A percentile compares a stretch with the other conserved stretches of the same genome.
Conservation (phyloP, 352 stramenopile species). For the Globisporangium paroecandrum region DNA sequence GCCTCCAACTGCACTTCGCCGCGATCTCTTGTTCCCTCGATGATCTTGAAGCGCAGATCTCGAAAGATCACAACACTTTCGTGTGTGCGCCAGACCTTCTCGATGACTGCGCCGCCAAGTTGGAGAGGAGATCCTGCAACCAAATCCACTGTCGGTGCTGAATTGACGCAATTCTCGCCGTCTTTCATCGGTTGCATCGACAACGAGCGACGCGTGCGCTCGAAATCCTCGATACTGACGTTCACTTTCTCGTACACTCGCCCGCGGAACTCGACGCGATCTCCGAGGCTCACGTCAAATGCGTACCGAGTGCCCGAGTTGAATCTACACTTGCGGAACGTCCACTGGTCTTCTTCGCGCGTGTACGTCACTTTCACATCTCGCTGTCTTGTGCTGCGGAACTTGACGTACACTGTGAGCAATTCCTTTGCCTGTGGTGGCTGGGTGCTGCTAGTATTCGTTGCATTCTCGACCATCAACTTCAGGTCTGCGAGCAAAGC, state of each 20-base stretch:
- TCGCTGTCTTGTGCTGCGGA: background rate
- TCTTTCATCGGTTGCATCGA: background rate
- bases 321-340: background rate
- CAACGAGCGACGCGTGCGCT: background rate
- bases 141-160: background rate
- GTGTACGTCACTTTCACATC: background rate
- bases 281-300: background rate
- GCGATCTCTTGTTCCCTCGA: background rate
- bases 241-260: background rate
- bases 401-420: slow-evolving; percentile 1
- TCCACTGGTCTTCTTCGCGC: background rate
- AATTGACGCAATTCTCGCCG: too few species aligned
- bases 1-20: background rate
- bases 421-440: background rate
- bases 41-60: background rate
- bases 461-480: background rate
- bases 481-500: background rate
- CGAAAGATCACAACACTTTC: background rate
- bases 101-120: background rate
- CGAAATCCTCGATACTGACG: background rate
- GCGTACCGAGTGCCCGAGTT: background rate
- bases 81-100: background rate
- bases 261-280: background rate
- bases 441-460: background rate
- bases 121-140: background rate